Percentiles rank a stretch among this genome's conserved stretches.
Conservation (phyloP, 768 basidiomycete species). For the Kwoniella dendrophila region DNA sequence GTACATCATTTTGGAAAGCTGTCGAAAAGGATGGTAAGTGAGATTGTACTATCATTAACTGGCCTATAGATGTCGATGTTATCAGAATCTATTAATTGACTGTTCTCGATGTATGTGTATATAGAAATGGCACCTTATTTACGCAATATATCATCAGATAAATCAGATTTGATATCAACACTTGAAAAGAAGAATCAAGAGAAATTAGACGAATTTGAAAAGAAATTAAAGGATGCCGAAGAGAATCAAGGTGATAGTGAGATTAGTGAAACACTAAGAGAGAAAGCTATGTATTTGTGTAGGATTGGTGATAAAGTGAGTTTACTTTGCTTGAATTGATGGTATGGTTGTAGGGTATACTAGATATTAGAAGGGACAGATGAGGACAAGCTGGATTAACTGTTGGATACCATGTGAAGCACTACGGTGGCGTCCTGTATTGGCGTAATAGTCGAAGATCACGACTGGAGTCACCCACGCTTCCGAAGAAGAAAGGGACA, state of each 20-base stretch:
- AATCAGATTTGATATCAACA: conserved; percentile 60
- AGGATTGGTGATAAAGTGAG: conserved; percentile 78
- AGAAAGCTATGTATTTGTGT: conserved; percentile 80
- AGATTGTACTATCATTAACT: background rate
- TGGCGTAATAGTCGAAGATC: too few species aligned
- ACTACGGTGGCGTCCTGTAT: too few species aligned
- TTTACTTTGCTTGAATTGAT: background rate
- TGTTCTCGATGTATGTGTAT: conserved; percentile 9
- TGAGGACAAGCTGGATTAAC: too few species aligned
- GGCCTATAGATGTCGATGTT: too few species aligned
- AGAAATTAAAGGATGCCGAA: conserved; percentile 78
- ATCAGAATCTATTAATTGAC: background rate
- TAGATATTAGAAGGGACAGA: too few species aligned
- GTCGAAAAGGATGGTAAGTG: conserved; percentile 79
- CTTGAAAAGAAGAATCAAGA: conserved; percentile 73
- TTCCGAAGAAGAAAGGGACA: background rate
- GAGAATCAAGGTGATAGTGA: conserved; percentile 92
- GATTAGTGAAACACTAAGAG: conserved; percentile 82
- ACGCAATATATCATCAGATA: conserved; percentile 58
- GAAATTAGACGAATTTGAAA: conserved; percentile 73
- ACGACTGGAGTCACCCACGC: background rate
- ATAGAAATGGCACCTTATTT: conserved; percentile 85
- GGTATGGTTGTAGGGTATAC: too few species aligned
- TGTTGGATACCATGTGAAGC: too few species aligned
- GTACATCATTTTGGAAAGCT: conserved; percentile 67